These are phyloP conservation scores for Aspergillus puulaauensis DNA, from an alignment of 2,329 filamentous ascomycete genomes.

Conservation along the genomic window DNA sequence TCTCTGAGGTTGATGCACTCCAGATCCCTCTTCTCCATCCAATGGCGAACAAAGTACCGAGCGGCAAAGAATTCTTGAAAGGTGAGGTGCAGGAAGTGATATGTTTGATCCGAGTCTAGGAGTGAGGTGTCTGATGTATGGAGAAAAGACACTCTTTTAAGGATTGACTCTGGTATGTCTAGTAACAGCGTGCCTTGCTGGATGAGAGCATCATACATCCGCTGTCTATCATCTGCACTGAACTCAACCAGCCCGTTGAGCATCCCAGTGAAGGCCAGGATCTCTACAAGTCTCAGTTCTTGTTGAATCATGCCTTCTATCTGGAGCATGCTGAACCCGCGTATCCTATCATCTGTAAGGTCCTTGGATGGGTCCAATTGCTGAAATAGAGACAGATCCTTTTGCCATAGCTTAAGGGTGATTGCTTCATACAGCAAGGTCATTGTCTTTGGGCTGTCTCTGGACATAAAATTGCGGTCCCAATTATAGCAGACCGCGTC, in stretches of 20 bases:
- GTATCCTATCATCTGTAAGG: slow-evolving; percentile 21
- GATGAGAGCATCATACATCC: too few species aligned
- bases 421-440: slow-evolving; percentile 33
- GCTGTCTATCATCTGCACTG: too few species aligned
- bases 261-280: too few species aligned
- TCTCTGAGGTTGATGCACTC: neutral
- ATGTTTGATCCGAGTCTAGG: slow-evolving; percentile 17
- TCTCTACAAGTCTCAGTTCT: too few species aligned
- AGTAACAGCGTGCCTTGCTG: neutral
- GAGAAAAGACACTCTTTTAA: slow-evolving; percentile 37
- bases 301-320: neutral
- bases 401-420: slow-evolving; percentile 38
- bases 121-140: slow-evolving; percentile 30
- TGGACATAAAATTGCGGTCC: slow-evolving; percentile 15
- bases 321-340: neutral
- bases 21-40: slow-evolving; percentile 12
- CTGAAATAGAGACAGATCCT: slow-evolving; percentile 29
- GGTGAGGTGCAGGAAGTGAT: slow-evolving; percentile 46
- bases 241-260: too few species aligned
- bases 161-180: slow-evolving; percentile 14
- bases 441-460: slow-evolving; percentile 34
- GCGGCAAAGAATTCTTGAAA: slow-evolving; percentile 48
- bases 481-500: slow-evolving; percentile 47
- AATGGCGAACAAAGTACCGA: slow-evolving; percentile 38
- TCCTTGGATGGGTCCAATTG: neutral